Base-by-base conservation (phyloP, 768 basidiomycete genomes). In the Tylopilus felleus region DNA sequence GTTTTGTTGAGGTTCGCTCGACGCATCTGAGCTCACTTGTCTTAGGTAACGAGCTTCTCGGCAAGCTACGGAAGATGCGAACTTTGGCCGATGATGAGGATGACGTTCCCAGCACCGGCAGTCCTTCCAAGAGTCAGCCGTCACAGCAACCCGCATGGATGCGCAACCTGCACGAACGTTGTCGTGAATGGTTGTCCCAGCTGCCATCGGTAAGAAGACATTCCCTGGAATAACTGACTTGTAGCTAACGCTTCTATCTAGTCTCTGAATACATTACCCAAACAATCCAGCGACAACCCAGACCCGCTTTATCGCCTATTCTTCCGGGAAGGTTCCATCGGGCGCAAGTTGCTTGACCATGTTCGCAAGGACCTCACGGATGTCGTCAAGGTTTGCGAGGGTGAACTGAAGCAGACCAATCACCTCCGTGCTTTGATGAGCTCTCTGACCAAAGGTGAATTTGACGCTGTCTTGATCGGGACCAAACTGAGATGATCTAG, bases 111-210 rank as follows among this genome's bases (percentile, higher is more conserved):
- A 67, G 79, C 4, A 63, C 75, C 3, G 68, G 79, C n/a, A 77
- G 78, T n/a, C 72, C 84, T 22, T 73, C 82, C 21, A 88, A 87
- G 65, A 76, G 81, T 19, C 81, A 84, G 58, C 72, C 82, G 2
- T 80, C 85, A 2, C 84, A 88, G 51, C 89, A 91, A 65, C 95
- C 96, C 21, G 90, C 88, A 2, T 99, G 96, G 96, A 98, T 98
- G 96, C 82, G 89, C 29, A 77, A 81, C 19, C 75, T 98, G 38
- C 77, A 86, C 47, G 86, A 89, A 50, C 85, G 91, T 38, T 91
- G 93, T 66, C 77, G 81, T 38, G 90, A 91, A 66, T 96, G 94
- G 93, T 78, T 94, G 47, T 73, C 73, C 4, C 77, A 82, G 48
- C 69, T 98, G 5, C 96, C 95, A 35, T 71, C 78, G 40, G 94